Conservation (phyloP, 768 basidiomycete genomes). For the Steccherinum ochraceum region DNA sequence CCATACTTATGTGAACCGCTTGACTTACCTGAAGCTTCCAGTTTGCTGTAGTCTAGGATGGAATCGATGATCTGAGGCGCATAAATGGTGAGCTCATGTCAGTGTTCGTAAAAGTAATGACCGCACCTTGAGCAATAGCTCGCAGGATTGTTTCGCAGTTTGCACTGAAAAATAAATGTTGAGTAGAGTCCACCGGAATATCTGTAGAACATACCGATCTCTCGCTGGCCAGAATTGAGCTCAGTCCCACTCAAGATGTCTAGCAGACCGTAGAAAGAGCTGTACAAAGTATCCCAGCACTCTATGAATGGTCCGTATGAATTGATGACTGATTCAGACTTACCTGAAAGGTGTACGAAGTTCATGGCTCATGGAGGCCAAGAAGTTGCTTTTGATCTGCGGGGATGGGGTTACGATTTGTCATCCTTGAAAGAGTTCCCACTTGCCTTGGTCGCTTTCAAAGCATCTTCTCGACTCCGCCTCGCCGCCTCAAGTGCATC, state of each 20-base stretch:
- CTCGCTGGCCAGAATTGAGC: slow-evolving; percentile 60
- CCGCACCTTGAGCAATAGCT: slow-evolving; percentile 58
- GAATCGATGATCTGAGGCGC: slow-evolving; percentile 62
- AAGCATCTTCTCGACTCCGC: slow-evolving; percentile 62
- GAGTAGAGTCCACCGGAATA: not conserved
- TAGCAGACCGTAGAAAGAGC: slow-evolving; percentile 71
- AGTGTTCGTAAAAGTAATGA: not conserved
- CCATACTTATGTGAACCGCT: too few relatives aligned
- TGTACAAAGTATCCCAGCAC: too few relatives aligned
- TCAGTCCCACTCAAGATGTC: slow-evolving; percentile 71
- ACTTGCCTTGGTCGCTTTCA: slow-evolving; percentile 64
- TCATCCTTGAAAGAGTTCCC: not conserved
- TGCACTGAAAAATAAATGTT: slow-evolving; percentile 38
- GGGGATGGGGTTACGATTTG: not conserved
- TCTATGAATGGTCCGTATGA: slow-evolving; percentile 5
- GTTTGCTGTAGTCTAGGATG: slow-evolving; percentile 73
- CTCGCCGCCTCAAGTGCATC: slow-evolving; percentile 67
- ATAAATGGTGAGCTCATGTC: slow-evolving; percentile 5
- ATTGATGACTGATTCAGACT: not conserved
- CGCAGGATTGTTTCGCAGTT: slow-evolving; percentile 76
- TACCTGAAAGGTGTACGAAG: slow-evolving; percentile 73
- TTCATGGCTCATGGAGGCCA: slow-evolving; percentile 74
- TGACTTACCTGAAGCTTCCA: slow-evolving; percentile 72
- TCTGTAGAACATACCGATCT: slow-evolving; percentile 43
- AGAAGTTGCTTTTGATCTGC: slow-evolving; percentile 73